Evolutionary conservation across 169 alveolate species (phyloP), one percentile per base, ranked within the genome.

Genomic region (Plasmodium yoelii): DNA sequence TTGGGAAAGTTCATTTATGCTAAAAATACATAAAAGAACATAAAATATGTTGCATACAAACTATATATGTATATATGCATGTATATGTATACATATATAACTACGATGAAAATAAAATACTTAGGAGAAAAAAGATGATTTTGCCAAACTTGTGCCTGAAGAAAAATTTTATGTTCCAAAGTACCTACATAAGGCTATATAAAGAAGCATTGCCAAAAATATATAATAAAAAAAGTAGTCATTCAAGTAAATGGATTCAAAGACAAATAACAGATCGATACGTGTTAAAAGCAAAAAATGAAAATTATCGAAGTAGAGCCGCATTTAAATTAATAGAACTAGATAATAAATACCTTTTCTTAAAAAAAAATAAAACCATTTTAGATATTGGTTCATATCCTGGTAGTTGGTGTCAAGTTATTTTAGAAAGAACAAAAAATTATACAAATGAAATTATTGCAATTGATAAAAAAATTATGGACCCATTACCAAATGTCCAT

Each of bases 331-430:
- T 94, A 46, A 91, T 90, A 42, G 95, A 94, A 63, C 80, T 94
- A 61, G 96, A 94, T 74, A 94, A 94, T 68, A 91, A 92, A 55
- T 94, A 67, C 63, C 69, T 94, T 18, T 74, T 94, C 47, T 73
- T 94, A 15, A 87, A 93, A 75, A 94, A 94, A 75, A 92, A 90
- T 74, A 94, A 94, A 89, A 68, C 69, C 15, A 91, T 94, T 12
- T 92, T 94, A 57, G 96, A 94, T 87, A 89, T 94, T 19, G 96
- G 96, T 0, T 87, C 94, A 64, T 94, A 88, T 84, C 96, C 96
- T 0, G 96, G 96, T 15, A 94, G 96, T 34, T 94, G 96, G 96
- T 77, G 95, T 24, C 96, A 94, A 77, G 95, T 94, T 34, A 86
- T 92, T 46, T 88, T 94, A 49, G 95, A 92, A 59, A 73, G 95